phyloP scores from a whole-genome alignment of 495 filamentous ascomycete genomes.

The Neurospora tetrasperma region DNA sequence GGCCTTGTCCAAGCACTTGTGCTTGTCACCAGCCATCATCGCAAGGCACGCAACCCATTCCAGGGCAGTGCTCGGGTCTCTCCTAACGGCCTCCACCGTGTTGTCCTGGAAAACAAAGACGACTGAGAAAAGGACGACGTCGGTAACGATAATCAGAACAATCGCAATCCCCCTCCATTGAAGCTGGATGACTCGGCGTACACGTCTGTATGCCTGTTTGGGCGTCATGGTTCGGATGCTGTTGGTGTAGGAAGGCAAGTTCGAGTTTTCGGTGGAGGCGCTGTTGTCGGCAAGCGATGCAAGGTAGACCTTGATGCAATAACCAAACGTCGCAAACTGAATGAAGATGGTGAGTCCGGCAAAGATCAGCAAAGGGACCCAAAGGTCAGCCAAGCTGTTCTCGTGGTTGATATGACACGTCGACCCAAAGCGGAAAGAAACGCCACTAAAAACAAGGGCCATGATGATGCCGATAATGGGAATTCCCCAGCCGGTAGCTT shows the following conservation, averaged over 20 bases:
- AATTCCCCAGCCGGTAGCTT: slow-evolving; percentile 73
- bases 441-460: slow-evolving; percentile 75
- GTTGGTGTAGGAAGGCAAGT: slow-evolving; percentile 64
- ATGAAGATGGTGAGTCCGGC: slow-evolving; percentile 66
- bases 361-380: slow-evolving; percentile 79
- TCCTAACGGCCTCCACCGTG: slow-evolving; percentile 44
- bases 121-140: slow-evolving; percentile 85
- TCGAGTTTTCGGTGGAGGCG: slow-evolving; percentile 58
- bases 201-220: slow-evolving; percentile 75
- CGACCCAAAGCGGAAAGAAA: slow-evolving; percentile 85
- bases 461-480: slow-evolving; percentile 61
- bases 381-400: slow-evolving; percentile 72
- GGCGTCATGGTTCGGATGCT: slow-evolving; percentile 79
- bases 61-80: slow-evolving; percentile 41
- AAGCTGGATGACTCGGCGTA: slow-evolving; percentile 75
- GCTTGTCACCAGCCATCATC: slow-evolving; percentile 47
- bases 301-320: slow-evolving; percentile 92
- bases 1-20: slow-evolving; percentile 51
- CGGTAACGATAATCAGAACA: slow-evolving; percentile 74
- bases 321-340: slow-evolving; percentile 77
- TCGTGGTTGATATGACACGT: slow-evolving; percentile 89
- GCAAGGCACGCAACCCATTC: slow-evolving; percentile 66
- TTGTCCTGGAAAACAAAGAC: slow-evolving; percentile 81
- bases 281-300: slow-evolving; percentile 67
- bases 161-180: slow-evolving; percentile 90